Evolutionary conservation across 306 rosid genomes (phyloP).

Genomic region (Carpinus viminea): DNA sequence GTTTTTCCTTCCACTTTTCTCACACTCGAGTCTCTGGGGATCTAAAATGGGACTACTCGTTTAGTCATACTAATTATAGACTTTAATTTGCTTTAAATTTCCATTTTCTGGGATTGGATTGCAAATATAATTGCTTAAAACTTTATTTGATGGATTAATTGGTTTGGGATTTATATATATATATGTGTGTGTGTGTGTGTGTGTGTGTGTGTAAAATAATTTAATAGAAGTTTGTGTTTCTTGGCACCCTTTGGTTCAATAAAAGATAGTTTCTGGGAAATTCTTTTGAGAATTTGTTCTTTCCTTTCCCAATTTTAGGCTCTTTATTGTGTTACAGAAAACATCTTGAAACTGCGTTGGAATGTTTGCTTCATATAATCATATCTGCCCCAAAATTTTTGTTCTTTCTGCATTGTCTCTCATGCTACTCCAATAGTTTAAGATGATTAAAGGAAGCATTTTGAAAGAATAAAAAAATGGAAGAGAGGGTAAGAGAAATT

Average conservation of each 20-base stretch:
- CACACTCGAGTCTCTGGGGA: background rate
- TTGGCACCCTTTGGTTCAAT: background rate
- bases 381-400: background rate
- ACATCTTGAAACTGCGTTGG: background rate
- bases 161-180: background rate
- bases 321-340: too few relatives aligned
- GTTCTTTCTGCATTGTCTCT: background rate
- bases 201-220: too few relatives aligned
- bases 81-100: background rate
- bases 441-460: background rate
- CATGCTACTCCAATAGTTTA: background rate
- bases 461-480: too few relatives aligned
- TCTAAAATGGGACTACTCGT: background rate
- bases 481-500: background rate
- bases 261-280: too few relatives aligned
- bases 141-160: background rate
- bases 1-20: background rate
- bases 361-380: background rate
- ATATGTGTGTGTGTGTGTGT: too few relatives aligned
- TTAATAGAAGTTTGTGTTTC: background rate
- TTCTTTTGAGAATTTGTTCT: too few relatives aligned
- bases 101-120: background rate
- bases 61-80: background rate
- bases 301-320: too few relatives aligned
- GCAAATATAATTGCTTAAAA: background rate